Evolutionary conservation across 1,284 basidiomycete genomes (phyloP).

Genomic region (Vanrija humicola): DNA sequence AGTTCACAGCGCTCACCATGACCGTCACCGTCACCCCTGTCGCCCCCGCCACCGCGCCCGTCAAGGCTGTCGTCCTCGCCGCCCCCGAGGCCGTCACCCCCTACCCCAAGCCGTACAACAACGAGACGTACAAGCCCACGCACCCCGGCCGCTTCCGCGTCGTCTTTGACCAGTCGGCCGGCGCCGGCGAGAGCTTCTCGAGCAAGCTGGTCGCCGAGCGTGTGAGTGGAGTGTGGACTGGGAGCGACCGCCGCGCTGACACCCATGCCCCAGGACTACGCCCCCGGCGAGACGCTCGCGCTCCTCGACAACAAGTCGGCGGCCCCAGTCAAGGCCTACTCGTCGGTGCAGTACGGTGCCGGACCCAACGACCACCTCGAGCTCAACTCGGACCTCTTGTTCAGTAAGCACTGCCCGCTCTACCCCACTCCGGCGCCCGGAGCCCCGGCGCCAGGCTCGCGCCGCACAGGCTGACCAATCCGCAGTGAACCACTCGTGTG

Average conservation of each 20-base stretch:
- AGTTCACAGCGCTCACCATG: not conserved
- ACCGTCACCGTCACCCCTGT: not conserved
- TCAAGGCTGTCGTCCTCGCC: slow-evolving; percentile 18
- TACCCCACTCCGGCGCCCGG: not conserved
- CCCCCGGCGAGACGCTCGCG: slow-evolving; percentile 34
- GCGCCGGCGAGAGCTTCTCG: slow-evolving; percentile 32
- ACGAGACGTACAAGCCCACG: slow-evolving; percentile 40
- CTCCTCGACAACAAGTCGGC: slow-evolving; percentile 33
- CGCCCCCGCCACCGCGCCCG: not conserved
- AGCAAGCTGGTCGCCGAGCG: slow-evolving; percentile 40
- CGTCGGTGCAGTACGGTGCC: slow-evolving; percentile 49
- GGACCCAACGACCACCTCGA: slow-evolving; percentile 57
- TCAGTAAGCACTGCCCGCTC: slow-evolving; percentile 40
- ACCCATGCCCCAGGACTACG: slow-evolving; percentile 35
- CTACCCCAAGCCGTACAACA: slow-evolving; percentile 39
- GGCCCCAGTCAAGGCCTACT: slow-evolving; percentile 47
- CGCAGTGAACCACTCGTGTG: slow-evolving; percentile 64
- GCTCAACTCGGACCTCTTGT: slow-evolving; percentile 63
- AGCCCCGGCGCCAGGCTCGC: not conserved
- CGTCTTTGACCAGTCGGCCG: slow-evolving; percentile 26
- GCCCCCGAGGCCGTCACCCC: slow-evolving; percentile 7
- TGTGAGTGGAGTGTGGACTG: slow-evolving; percentile 22
- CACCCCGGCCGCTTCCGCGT: slow-evolving; percentile 43
- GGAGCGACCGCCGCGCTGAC: not conserved
- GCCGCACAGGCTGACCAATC: not conserved